Base-by-base conservation (phyloP, 805 yeast genomes). In the Metschnikowia gruessii region DNA sequence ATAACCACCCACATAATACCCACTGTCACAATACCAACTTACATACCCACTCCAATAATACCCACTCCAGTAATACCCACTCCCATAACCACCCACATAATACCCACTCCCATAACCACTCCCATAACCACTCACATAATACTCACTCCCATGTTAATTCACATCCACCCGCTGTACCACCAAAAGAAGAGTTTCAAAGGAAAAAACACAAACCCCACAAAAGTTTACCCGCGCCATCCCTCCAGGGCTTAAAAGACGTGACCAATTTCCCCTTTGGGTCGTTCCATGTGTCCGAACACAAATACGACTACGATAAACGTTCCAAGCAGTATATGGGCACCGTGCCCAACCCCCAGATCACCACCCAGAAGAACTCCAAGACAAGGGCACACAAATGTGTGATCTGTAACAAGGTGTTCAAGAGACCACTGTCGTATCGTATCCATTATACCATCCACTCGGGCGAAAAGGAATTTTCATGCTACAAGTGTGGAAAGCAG, bases 371-470 rank as follows among this genome's bases (percentile, higher is more conserved):
- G 5, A 17, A 30, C n/a, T 24, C 48, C 8, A 44, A 39, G 18
- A n/a, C 16, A 19, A 39, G 37, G 26, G 30, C 30, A 4, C 52
- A 54, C 47, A 29, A 41, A 32, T 75, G 74, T 65, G 70, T 64
- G 36, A 75, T 82, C 15, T 88, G 96, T 63, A 75, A 79, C 39
- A 87, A 88, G 62, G 81, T 79, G 44, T 89, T 89, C 69, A 83
- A 87, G 55, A 77, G 95, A 59, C 91, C 95, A 8, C 83, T 90
- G 10, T 87, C 94, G 1, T 69, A 88, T 45, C 84, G 82, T 52
- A 88, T 91, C 3, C 96, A 89, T 64, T 72, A 77, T 53, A 79
- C 87, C 53, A 84, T 87, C 6, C 96, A 89, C 62, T 69, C 75
- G 0, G 74, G 74, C 1, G 72, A 65, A 38, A 69, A 67, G 46